Percentiles rank a stretch among this genome's conserved stretches.
Conservation (phyloP, 805 yeast genomes). For the Lachancea sp. region DNA sequence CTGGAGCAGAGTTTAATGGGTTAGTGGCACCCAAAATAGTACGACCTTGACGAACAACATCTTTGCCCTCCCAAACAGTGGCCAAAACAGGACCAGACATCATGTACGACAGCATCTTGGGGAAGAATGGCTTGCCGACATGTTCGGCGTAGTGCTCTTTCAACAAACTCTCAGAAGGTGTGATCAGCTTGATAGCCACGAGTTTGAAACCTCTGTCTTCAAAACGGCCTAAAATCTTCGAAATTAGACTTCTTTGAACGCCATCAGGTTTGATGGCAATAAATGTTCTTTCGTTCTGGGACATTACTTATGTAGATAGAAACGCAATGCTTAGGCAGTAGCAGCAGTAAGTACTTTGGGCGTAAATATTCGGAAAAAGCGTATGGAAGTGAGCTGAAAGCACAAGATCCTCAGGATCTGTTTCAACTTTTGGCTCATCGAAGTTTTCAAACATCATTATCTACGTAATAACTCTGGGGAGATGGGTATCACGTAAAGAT, state of each 20-base stretch:
- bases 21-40: constrained; percentile 97
- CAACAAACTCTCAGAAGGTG: constrained; percentile 80
- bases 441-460: no score
- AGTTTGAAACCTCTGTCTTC: constrained; percentile 97
- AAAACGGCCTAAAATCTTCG: constrained; percentile 86
- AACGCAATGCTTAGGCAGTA: background rate
- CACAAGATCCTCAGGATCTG: no score
- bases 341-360: no score
- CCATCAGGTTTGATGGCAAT: constrained; percentile 98
- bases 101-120: constrained; percentile 94
- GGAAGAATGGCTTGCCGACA: constrained; percentile 95
- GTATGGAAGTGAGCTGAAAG: no score
- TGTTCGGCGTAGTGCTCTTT: constrained; percentile 95
- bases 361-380: no score
- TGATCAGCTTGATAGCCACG: constrained; percentile 87
- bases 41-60: constrained; percentile 98
- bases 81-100: constrained; percentile 97
- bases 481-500: no score
- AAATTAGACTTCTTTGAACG: constrained; percentile 96
- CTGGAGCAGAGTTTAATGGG: constrained; percentile 96
- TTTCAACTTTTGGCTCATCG: no score
- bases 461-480: no score
- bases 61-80: constrained; percentile 99
- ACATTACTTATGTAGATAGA: constrained; percentile 2
- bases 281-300: constrained; percentile 71